These are phyloP conservation scores for Cyphellophora attinorum DNA, from an alignment of 2,329 filamentous ascomycete genomes.

Conservation along the genomic window DNA sequence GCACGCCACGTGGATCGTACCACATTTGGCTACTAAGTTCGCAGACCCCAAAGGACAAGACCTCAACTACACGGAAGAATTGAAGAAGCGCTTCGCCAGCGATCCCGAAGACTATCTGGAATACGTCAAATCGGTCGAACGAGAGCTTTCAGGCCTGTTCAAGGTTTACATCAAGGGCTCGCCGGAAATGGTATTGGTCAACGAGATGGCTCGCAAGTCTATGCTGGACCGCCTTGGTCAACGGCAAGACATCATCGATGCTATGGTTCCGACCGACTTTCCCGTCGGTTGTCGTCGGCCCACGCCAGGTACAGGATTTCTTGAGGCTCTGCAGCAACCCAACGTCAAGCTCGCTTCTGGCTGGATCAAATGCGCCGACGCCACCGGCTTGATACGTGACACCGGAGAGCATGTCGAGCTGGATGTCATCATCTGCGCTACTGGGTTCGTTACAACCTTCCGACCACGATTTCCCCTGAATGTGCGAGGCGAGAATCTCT, in stretches of 20 bases:
- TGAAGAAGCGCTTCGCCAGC: conserved; percentile 12
- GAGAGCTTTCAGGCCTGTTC: conserved; percentile 19
- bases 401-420: too few species aligned
- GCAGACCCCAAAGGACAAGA: conserved; percentile 18
- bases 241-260: conserved; percentile 27
- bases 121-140: conserved; percentile 22
- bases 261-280: conserved; percentile 37
- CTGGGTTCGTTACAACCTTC: too few species aligned
- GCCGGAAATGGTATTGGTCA: too few species aligned
- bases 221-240: too few species aligned
- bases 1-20: conserved; percentile 22
- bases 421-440: too few species aligned
- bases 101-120: conserved; percentile 18
- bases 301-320: conserved; percentile 31
- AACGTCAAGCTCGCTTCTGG: too few species aligned
- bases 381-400: too few species aligned
- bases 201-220: too few species aligned
- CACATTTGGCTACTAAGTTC: conserved; percentile 16
- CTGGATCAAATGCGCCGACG: too few species aligned
- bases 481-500: conserved; percentile 32
- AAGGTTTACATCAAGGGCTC: too few species aligned
- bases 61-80: conserved; percentile 14
- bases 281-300: conserved; percentile 29
- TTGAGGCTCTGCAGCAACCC: too few species aligned
- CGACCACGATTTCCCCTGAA: too few species aligned